phyloP scores from a whole-genome alignment of 371 early-diverging fungal species.

The Umbelopsis sp. region DNA sequence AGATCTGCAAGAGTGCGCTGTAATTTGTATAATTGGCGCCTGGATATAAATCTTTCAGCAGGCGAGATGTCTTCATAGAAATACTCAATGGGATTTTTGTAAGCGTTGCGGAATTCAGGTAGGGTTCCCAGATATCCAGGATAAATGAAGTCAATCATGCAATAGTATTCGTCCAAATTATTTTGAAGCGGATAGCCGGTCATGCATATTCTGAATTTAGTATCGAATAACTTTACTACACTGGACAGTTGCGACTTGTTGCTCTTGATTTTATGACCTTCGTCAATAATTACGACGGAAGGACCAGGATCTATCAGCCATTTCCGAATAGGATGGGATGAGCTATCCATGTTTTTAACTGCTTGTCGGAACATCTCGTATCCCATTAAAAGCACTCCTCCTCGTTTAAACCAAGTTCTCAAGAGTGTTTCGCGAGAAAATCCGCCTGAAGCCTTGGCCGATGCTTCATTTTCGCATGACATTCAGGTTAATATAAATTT shows the following conservation, averaged over 20 bases:
- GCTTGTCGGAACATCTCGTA: slow-evolving; percentile 62
- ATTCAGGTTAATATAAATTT: neutral
- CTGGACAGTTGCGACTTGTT: slow-evolving; percentile 44
- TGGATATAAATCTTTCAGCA: slow-evolving; percentile 40
- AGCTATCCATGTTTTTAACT: slow-evolving; percentile 25
- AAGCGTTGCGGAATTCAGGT: slow-evolving; percentile 59
- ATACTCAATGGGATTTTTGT: slow-evolving; percentile 66
- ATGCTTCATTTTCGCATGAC: neutral
- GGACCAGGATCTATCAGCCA: slow-evolving; percentile 66
- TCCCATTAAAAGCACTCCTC: slow-evolving; percentile 72
- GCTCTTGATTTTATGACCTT: slow-evolving; percentile 88
- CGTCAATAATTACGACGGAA: slow-evolving; percentile 79
- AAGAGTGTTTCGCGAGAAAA: slow-evolving; percentile 20
- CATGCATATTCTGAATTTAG: slow-evolving; percentile 71
- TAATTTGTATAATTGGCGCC: slow-evolving; percentile 24
- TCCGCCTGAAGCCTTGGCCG: neutral
- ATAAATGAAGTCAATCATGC: slow-evolving; percentile 74
- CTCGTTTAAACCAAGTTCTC: slow-evolving; percentile 56
- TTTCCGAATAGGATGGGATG: slow-evolving; percentile 23
- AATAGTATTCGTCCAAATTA: slow-evolving; percentile 67
- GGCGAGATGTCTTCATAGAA: slow-evolving; percentile 63
- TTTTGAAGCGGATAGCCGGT: slow-evolving; percentile 94
- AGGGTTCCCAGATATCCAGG: slow-evolving; percentile 65
- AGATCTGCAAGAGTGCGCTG: slow-evolving; percentile 23
- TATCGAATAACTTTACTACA: slow-evolving; percentile 48